Evolutionary conservation across 768 basidiomycete genomes (phyloP), one percentile per base, ranked within the genome.

Genomic region (Cantharellus anzutake): DNA sequence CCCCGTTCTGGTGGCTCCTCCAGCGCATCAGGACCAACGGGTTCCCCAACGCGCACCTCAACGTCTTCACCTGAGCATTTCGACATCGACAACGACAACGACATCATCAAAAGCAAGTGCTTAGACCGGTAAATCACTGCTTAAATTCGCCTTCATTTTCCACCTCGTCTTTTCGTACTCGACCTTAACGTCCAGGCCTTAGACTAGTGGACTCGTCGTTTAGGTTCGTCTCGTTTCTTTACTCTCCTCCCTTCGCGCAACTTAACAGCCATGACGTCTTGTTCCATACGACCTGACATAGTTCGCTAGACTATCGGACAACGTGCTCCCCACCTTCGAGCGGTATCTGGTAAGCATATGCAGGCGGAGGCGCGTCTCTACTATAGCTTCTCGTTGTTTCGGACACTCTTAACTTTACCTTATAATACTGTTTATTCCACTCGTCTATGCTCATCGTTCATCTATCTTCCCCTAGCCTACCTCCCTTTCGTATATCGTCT

Each of bases 1-100:
- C 73, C 14, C 66, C 72, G n/a, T 68, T 73, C 64, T 66, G 58
- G 56, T 71, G 66, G 66, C 67, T 70, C 64, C 59, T 39, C 14
- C 14, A 39, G 56, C 56, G 56, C 11, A 57, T 57, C 56, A 57
- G 40, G 14, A 41, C 34, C 37, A 42, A 57, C 68, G 59, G 3
- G 60, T 57, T 40, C 38, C 56, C 56, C 42, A 60, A 61, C 37
- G 2, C 39, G 5, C 4, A 55, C 51, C 34, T 60, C 38, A 59
- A 59, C 51, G 2, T 58, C 39, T 2, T 56, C 34, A 34, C 53
- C 53, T 58, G 42, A 37, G 41, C 11, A 16, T 48, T 1, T 48
- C 29, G 57, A 37, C 57, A 58, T 37, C 29, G 20, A 37, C 37
- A 42, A 16, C 11, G 1, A 11, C 52, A 11, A 11, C 11, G 2